Evolutionary conservation across 495 filamentous ascomycete genomes (phyloP), one percentile per base, ranked within the genome.

Genomic region (Hypoxylon lienhwacheense): DNA sequence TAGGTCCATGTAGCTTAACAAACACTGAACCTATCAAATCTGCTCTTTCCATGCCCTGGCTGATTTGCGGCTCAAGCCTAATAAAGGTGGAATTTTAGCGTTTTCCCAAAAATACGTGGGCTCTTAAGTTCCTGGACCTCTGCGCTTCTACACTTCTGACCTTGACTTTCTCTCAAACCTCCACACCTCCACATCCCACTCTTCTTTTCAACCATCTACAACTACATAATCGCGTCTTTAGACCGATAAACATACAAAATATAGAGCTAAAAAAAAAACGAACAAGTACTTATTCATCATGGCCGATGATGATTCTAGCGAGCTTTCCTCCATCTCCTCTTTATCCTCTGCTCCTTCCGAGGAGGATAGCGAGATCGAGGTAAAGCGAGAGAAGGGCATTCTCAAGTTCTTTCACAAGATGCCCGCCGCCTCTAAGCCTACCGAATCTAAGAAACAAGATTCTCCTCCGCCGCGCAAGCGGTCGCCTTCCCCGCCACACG

Each of bases 401-500:
- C 66, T 81, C 15, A 78, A 78, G 62, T 82, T 80, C 75, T 81
- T 82, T 65, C 73, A 77, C 54, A 80, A 77, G 61, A 65, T 77
- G 31, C 65, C 73, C 48, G 53, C 70, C 39, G 59, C 59, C 16
- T 29, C 63, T 10, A 71, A 68, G 52, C 63, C 69, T 19, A 61
- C 58, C 37, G 54, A 67, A 53, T 60, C 71, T 15, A 65, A 67
- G 58, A 69, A 68, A 62, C 75, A 73, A 54, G 59, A 63, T 46
- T 81, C 86, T 57, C 85, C 87, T 41, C 86, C 88, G 22, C 77
- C 84, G 51, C 86, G 86, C 53, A 85, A 85, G 74, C 79, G 90
- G 59, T 82, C 84, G 42, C 84, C 89, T 21, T 92, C 90, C 61
- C 91, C 91, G 64, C 85, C 88, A 4, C 91, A 96, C 71, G 89